phyloP scores from a whole-genome alignment of 305 asterid genomes.

The Nicotiana rustica region DNA sequence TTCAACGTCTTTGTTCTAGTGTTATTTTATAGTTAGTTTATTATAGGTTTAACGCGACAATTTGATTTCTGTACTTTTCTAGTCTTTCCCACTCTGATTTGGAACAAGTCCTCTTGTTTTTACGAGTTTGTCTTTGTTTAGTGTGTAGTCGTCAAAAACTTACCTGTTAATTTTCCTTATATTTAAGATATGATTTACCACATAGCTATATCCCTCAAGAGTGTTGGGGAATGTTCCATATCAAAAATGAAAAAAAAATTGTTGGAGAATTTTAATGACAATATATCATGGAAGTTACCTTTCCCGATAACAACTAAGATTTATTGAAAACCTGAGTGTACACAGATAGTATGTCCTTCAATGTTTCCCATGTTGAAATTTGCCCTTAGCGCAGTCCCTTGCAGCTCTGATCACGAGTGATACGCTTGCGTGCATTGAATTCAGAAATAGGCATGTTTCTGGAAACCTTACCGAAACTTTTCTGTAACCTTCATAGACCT shows the following conservation, averaged over 20 bases:
- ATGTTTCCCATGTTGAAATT: not conserved
- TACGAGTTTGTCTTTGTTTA: not conserved
- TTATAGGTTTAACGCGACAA: not conserved
- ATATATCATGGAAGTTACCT: not conserved
- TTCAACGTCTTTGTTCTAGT: not conserved
- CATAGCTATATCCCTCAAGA: not conserved
- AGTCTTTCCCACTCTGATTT: not conserved
- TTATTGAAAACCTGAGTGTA: not conserved
- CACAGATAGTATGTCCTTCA: not conserved
- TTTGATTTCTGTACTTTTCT: slow-evolving; percentile 7
- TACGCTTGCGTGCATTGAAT: not conserved
- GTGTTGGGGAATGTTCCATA: not conserved
- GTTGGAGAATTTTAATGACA: not conserved
- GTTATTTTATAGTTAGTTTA: not conserved
- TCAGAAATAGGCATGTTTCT: slow-evolving; percentile 13
- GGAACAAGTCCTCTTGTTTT: slow-evolving; percentile 25
- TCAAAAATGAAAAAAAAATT: no score
- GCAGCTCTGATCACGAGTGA: not conserved
- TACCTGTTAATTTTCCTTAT: not conserved
- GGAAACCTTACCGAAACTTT: not conserved
- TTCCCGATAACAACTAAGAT: not conserved
- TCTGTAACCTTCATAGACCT: not conserved
- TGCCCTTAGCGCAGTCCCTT: not conserved
- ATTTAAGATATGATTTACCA: not conserved
- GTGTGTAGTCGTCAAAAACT: not conserved